Evolutionary conservation across 805 yeast genomes (phyloP).

Genomic region (Monosporozyma yasuniensis): DNA sequence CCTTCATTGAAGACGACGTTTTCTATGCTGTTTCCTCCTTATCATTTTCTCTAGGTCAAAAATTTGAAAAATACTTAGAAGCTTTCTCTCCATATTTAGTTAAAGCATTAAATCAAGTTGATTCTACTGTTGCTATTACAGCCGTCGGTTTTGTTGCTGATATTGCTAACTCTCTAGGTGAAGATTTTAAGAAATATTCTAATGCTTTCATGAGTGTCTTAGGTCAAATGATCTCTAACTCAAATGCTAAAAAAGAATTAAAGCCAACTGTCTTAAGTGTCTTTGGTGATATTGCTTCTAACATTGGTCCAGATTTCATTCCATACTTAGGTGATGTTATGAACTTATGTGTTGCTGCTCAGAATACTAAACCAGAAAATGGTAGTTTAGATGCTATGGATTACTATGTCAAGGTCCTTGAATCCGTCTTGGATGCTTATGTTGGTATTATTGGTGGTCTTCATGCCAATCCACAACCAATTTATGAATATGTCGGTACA

Average conservation of each 20-base stretch:
- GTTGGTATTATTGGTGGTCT: constrained; percentile 94
- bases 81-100: constrained; percentile 77
- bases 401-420: constrained; percentile 61
- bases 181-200: constrained; percentile 61
- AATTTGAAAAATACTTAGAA: constrained; percentile 68
- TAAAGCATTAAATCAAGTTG: constrained; percentile 71
- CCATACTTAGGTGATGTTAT: constrained; percentile 74
- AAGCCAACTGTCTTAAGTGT: constrained; percentile 85
- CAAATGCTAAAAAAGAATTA: constrained; percentile 65
- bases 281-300: constrained; percentile 91
- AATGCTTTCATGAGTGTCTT: constrained; percentile 76
- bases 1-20: constrained; percentile 82
- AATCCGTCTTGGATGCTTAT: constrained; percentile 89
- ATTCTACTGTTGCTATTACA: constrained; percentile 73
- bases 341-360: constrained; percentile 63
- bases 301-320: constrained; percentile 68
- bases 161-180: constrained; percentile 80
- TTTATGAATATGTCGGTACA: constrained; percentile 56
- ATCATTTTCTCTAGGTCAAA: constrained; percentile 67
- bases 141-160: constrained; percentile 96
- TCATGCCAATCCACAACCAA: constrained; percentile 53
- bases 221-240: constrained; percentile 60
- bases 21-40: constrained; percentile 87
- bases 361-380: constrained; percentile 54
- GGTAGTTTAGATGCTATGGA: constrained; percentile 67